phyloP scores from a whole-genome alignment of 257 asterid species.

The Solanum etuberosum region DNA sequence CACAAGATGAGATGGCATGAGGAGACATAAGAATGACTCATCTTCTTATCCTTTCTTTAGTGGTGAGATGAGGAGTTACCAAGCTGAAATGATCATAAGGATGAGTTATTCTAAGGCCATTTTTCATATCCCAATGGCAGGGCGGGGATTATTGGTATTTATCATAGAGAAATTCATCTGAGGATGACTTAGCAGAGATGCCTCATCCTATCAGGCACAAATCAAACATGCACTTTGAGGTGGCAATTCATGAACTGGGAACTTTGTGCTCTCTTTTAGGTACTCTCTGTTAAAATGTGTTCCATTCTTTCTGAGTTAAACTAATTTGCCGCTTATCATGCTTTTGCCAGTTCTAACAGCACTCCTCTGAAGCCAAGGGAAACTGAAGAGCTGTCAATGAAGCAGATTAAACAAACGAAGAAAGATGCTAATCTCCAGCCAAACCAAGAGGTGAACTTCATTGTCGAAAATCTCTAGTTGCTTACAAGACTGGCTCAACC shows the following conservation, averaged over 20 bases:
- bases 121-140: not conserved
- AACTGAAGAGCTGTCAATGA: not conserved
- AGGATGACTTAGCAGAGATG: not conserved
- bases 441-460: not conserved
- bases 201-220: not conserved
- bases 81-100: not conserved
- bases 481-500: not conserved
- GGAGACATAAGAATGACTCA: not conserved
- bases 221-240: not conserved
- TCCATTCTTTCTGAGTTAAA: not conserved
- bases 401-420: not conserved
- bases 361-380: not conserved
- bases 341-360: not conserved
- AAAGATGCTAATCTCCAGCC: not conserved
- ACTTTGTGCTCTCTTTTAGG: not conserved
- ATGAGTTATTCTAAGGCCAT: not conserved
- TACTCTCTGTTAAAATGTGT: not conserved
- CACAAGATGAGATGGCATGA: not conserved
- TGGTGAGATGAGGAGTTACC: not conserved
- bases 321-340: not conserved
- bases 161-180: not conserved
- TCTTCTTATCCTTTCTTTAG: not conserved
- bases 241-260: not conserved
- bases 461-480: not conserved
- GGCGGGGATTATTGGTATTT: not conserved